A percentile compares a stretch with the other conserved stretches of the same genome.
These are phyloP conservation scores for Pyrenophora graminea DNA, from an alignment of 2,329 filamentous ascomycete species.

Conservation along the genomic window DNA sequence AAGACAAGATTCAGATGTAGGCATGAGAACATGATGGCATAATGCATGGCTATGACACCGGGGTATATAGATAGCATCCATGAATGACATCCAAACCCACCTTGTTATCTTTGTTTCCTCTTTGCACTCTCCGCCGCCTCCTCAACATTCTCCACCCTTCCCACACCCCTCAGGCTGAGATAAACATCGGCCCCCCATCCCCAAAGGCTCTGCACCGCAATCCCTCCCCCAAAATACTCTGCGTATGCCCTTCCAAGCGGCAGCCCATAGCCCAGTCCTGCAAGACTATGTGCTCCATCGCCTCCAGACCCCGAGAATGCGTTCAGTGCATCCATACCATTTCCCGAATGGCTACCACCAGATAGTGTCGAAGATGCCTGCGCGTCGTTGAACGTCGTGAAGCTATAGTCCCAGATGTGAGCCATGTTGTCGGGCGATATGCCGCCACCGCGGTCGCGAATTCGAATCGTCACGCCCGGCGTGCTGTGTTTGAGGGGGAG, in stretches of 20 bases:
- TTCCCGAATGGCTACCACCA: slow-evolving; percentile 37
- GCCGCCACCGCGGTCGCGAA: slow-evolving; percentile 92
- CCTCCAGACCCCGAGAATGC: slow-evolving; percentile 73
- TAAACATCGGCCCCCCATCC: slow-evolving; percentile 84
- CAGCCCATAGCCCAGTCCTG: slow-evolving; percentile 89
- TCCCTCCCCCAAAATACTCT: slow-evolving; percentile 96
- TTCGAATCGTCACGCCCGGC: slow-evolving; percentile 90
- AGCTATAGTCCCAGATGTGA: slow-evolving; percentile 96
- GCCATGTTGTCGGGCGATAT: slow-evolving; percentile 82
- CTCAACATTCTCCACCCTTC: slow-evolving; percentile 44
- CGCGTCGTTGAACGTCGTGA: slow-evolving; percentile 87
- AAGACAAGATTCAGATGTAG: slow-evolving; percentile 12
- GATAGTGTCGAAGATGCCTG: slow-evolving; percentile 53
- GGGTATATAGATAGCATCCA: slow-evolving; percentile 13
- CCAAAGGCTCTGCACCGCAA: slow-evolving; percentile 91
- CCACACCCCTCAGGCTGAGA: slow-evolving; percentile 64
- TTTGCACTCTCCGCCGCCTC: slow-evolving; percentile 3
- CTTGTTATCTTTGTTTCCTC: neutral
- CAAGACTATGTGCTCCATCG: slow-evolving; percentile 77
- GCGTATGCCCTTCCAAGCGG: slow-evolving; percentile 91
- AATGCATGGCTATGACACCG: slow-evolving; percentile 2
- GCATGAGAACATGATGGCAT: neutral
- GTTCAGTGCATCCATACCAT: slow-evolving; percentile 68
- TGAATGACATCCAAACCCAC: neutral
- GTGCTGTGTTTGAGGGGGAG: slow-evolving; percentile 56